phyloP scores from a whole-genome alignment of 768 basidiomycete genomes.

The Naematelia aurantialba region DNA sequence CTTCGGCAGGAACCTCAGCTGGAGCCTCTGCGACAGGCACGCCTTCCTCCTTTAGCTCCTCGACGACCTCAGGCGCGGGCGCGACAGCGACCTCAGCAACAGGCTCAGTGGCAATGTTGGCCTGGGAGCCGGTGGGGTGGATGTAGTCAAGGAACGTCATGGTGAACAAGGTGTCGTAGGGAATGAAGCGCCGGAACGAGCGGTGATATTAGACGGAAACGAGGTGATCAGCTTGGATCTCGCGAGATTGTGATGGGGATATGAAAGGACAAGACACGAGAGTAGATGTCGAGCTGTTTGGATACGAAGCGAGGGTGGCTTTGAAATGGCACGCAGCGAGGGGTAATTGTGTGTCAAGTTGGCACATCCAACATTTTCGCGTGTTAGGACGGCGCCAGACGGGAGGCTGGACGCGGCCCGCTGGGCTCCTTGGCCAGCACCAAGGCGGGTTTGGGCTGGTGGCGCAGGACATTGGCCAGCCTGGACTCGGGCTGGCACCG shows the following conservation, averaged over 20 bases:
- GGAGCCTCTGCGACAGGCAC: constrained; percentile 16
- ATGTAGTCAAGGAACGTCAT: constrained; percentile 24
- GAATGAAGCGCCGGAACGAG: not conserved
- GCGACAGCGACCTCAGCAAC: constrained; percentile 51
- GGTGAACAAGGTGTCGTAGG: constrained; percentile 2
- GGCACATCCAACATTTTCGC: not conserved
- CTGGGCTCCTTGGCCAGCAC: not conserved
- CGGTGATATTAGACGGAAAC: not conserved
- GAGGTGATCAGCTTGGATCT: not conserved
- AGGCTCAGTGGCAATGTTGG: constrained; percentile 36
- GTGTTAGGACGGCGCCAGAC: not conserved
- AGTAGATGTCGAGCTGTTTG: not conserved
- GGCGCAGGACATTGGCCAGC: not conserved
- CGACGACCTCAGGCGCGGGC: constrained; percentile 15
- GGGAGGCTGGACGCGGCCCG: not conserved
- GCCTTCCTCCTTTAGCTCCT: constrained; percentile 48
- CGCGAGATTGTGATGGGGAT: not conserved
- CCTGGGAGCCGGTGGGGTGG: constrained; percentile 12
- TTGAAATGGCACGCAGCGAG: not conserved
- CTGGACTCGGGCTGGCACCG: not conserved
- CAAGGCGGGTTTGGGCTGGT: not conserved
- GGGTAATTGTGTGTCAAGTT: not conserved
- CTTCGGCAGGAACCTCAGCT: constrained; percentile 2
- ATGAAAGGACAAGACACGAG: not conserved
- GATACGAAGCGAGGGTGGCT: not conserved